Percentiles rank a stretch among this genome's conserved stretches.
phyloP scores from a whole-genome alignment of 2,329 filamentous ascomycete genomes.

The Fusarium napiforme region DNA sequence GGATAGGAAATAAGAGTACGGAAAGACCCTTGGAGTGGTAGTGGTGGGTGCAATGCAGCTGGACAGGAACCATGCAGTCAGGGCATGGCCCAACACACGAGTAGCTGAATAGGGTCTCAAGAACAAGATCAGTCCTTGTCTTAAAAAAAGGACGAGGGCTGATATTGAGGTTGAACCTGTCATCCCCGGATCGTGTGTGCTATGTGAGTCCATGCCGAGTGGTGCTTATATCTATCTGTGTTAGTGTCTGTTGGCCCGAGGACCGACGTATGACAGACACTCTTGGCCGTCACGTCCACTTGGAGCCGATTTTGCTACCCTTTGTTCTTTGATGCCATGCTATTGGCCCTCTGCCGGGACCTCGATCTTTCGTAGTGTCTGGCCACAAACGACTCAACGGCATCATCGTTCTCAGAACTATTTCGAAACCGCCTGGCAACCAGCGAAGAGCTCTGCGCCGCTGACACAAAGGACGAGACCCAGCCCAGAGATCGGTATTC shows the following conservation, averaged over 20 bases:
- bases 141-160: constrained; percentile 21
- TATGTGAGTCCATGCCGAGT: constrained; percentile 6
- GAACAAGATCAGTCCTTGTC: constrained; percentile 1
- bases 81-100: neutral
- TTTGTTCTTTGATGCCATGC: neutral
- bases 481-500: constrained; percentile 37
- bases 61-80: neutral
- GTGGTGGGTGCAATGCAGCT: neutral
- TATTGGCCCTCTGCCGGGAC: neutral
- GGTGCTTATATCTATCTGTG: constrained; percentile 22
- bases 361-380: neutral
- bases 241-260: constrained; percentile 21
- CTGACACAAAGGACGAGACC: constrained; percentile 36
- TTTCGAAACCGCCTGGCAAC: constrained; percentile 26
- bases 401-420: constrained; percentile 12
- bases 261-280: constrained; percentile 17
- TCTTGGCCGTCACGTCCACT: constrained; percentile 8
- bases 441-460: constrained; percentile 32
- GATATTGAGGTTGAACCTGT: constrained; percentile 16
- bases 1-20: neutral
- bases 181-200: constrained; percentile 18
- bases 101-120: constrained; percentile 1
- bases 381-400: constrained; percentile 3
- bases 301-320: neutral
- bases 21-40: neutral